phyloP scores from a whole-genome alignment of 768 basidiomycete genomes.

The Lactarius pseudohatsudake region DNA sequence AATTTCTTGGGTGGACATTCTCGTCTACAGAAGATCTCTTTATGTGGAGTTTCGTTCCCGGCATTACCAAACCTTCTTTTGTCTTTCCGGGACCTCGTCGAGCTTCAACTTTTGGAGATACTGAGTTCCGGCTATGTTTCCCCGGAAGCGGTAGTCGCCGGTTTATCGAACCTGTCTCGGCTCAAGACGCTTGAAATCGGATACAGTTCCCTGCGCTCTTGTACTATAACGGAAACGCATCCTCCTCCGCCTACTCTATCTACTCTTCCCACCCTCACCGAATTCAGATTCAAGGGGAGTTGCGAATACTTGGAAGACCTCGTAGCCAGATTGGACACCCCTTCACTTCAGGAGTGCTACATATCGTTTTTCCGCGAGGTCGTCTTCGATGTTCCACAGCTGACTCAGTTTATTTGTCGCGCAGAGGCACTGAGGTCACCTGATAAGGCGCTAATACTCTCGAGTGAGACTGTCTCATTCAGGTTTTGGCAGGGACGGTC shows the following conservation, averaged over 20 bases:
- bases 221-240: neutral
- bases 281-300: neutral
- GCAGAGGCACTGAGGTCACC: neutral
- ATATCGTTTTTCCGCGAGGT: neutral
- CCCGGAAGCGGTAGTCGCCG: neutral
- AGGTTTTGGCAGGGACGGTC: neutral
- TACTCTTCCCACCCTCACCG: neutral
- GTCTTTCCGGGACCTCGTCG: neutral
- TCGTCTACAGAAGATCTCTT: neutral
- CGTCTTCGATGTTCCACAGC: neutral
- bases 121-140: neutral
- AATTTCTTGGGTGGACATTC: slow-evolving; percentile 2
- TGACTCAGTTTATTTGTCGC: neutral
- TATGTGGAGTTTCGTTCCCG: neutral
- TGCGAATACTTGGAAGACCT: neutral
- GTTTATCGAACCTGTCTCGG: neutral
- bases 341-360: neutral
- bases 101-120: neutral
- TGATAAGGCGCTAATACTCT: neutral
- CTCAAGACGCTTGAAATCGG: neutral
- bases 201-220: neutral
- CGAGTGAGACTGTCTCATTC: neutral
- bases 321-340: neutral
- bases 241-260: neutral
- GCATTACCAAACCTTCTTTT: neutral